Percentiles rank a stretch among this genome's conserved stretches.
Conservation (phyloP, 495 filamentous ascomycete genomes). For the Tuber microsphaerosporum region DNA sequence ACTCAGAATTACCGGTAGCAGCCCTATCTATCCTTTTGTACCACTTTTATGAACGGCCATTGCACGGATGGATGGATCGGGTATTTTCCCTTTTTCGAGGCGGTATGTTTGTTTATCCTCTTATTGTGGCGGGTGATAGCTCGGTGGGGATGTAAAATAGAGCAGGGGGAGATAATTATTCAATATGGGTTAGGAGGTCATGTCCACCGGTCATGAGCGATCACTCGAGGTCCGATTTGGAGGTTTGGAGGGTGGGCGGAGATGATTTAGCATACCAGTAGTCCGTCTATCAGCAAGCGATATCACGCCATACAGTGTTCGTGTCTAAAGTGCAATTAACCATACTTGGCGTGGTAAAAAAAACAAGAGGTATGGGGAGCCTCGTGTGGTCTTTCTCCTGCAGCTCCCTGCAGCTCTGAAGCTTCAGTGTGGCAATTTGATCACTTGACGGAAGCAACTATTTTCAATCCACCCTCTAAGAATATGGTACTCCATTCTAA, state of each 20-base stretch:
- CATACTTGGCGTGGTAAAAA: background rate
- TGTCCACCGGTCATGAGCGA: background rate
- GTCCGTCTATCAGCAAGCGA: background rate
- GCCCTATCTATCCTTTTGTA: background rate
- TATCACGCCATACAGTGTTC: background rate
- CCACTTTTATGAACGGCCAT: background rate
- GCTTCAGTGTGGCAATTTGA: background rate
- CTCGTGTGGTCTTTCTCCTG: background rate
- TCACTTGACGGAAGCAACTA: background rate
- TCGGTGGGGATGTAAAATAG: conserved; percentile 13
- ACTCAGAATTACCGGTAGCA: background rate
- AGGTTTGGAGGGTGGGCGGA: background rate
- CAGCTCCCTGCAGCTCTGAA: background rate
- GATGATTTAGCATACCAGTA: background rate
- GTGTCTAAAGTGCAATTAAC: background rate
- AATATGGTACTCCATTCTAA: background rate
- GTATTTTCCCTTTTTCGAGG: background rate
- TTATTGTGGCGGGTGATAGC: background rate
- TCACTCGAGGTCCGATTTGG: background rate
- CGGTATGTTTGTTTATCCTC: background rate
- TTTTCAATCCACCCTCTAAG: background rate
- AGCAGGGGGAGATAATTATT: background rate
- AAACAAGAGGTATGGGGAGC: background rate
- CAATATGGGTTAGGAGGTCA: too few species aligned
- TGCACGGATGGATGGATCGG: background rate